Base-by-base conservation (phyloP, 257 asterid species). In the Scutellaria galericulata region DNA sequence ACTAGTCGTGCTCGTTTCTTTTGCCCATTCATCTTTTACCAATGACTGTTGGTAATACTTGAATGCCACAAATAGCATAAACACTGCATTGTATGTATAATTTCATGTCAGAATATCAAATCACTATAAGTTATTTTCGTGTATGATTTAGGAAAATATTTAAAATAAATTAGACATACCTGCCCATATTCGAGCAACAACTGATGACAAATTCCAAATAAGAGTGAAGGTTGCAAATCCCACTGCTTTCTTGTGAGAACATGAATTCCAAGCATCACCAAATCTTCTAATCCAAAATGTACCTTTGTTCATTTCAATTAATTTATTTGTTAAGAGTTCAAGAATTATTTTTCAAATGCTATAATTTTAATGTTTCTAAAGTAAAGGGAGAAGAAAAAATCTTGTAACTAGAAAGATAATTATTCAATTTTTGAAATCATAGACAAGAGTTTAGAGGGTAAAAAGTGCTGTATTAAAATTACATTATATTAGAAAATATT, bases 51-150 rank as follows among this genome's bases (percentile, higher is more conserved):
- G 92, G 71, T 92, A 95, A 78, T 80, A 88, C 79, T 87, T 90
- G 79, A 92, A 95, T n/a, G 90, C 96, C 75, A 85, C 99, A 63
- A 86, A 87, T 24, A 92, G 27, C 98, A 92, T 86, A 82, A 95
- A 95, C 53, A 84, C 99, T 95, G 96, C 84, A 81, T 50, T 3
- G 9, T 7, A 12, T 27, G 20, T 24, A 24, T 24, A 24, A 24
- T 15, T 59, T 5, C 24, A 50, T 14, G 6, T 65, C 20, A 40
- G 5, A 39, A 60, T 15, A 67, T 48, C 8, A 55, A 54, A 20
- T 54, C 6, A 13, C 5, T 24, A 10, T 27, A 66, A 6, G 0
- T 67, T n/a, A 31, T 6, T n/a, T 27, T 1, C 8, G 2, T 40
- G 3, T 8, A 31, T 7, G 7, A 55, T 44, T 4, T n/a, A 24